Conservation (phyloP, 2,329 filamentous ascomycete species). For the Verticillium klebahnii region DNA sequence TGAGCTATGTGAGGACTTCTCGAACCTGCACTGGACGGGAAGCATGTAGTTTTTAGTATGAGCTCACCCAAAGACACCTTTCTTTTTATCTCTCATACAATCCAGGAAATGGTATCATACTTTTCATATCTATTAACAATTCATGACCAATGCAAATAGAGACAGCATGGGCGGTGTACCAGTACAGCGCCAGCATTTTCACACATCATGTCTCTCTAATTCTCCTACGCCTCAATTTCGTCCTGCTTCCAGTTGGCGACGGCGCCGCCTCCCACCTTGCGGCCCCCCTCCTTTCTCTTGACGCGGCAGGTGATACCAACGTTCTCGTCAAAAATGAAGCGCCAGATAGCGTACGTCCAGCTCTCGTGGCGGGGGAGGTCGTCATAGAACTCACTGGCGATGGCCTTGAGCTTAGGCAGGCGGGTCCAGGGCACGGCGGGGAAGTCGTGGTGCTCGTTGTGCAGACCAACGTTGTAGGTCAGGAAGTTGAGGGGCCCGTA, state of each 20-base stretch:
- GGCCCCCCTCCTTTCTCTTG: conserved; percentile 77
- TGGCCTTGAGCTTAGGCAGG: conserved; percentile 69
- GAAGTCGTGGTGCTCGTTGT: conserved; percentile 99
- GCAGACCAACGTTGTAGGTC: conserved; percentile 94
- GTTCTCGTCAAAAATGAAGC: conserved; percentile 86
- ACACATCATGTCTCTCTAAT: no score
- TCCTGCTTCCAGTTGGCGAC: conserved; percentile 57
- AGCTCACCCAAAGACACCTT: no score
- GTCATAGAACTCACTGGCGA: conserved; percentile 88
- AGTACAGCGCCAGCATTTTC: neutral
- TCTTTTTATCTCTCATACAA: neutral
- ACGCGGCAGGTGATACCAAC: conserved; percentile 90
- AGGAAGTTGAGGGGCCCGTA: conserved; percentile 89
- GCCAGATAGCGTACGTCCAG: conserved; percentile 92
- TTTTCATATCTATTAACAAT: neutral
- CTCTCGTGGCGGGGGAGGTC: conserved; percentile 81
- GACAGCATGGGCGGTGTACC: neutral
- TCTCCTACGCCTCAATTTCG: conserved; percentile 58
- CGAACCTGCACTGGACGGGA: neutral
- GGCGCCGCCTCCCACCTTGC: conserved; percentile 47
- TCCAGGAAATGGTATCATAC: neutral
- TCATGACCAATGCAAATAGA: neutral
- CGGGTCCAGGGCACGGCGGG: conserved; percentile 94
- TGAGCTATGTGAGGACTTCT: neutral
- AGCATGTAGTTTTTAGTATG: no score